phyloP scores from a whole-genome alignment of 1,284 basidiomycete species.

The Anthracocystis panici-leucophaei region DNA sequence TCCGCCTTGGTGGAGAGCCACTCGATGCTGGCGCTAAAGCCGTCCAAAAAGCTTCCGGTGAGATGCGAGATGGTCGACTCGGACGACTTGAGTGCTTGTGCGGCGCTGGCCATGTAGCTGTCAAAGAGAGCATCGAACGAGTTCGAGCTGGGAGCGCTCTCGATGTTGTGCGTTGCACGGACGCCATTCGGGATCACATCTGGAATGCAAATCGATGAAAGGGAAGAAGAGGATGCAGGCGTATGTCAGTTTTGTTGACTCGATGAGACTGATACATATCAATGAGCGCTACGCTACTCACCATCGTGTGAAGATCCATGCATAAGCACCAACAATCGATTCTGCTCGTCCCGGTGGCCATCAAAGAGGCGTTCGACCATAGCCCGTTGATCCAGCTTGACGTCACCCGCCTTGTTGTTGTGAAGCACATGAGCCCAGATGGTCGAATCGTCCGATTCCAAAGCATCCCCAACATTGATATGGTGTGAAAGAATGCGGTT shows the following conservation, averaged over 20 bases:
- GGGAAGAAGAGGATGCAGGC: background rate
- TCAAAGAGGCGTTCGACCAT: slow-evolving; percentile 47
- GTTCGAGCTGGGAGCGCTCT: slow-evolving; percentile 20
- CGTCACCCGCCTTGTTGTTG: slow-evolving; percentile 1
- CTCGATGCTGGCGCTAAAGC: slow-evolving; percentile 38
- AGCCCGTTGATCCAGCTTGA: slow-evolving; percentile 27
- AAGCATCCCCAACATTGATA: slow-evolving; percentile 23
- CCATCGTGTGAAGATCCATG: slow-evolving; percentile 42
- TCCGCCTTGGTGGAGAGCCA: slow-evolving; percentile 31
- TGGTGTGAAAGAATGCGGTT: slow-evolving; percentile 45
- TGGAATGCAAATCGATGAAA: background rate
- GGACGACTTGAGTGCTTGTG: slow-evolving; percentile 28
- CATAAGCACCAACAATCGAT: slow-evolving; percentile 48
- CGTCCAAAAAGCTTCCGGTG: slow-evolving; percentile 32
- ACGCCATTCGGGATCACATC: slow-evolving; percentile 41
- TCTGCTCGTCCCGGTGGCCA: slow-evolving; percentile 36
- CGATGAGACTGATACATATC: background rate
- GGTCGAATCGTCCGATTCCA: slow-evolving; percentile 4
- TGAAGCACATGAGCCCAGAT: slow-evolving; percentile 44
- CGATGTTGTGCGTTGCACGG: slow-evolving; percentile 44
- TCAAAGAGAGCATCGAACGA: slow-evolving; percentile 53
- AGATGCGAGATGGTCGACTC: slow-evolving; percentile 42
- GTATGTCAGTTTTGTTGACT: background rate
- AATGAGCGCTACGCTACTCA: slow-evolving; percentile 4
- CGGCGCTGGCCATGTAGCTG: slow-evolving; percentile 34